Evolutionary conservation across 768 basidiomycete species (phyloP), one percentile per base, ranked within the genome.

Genomic region (Boletus barrowsii): DNA sequence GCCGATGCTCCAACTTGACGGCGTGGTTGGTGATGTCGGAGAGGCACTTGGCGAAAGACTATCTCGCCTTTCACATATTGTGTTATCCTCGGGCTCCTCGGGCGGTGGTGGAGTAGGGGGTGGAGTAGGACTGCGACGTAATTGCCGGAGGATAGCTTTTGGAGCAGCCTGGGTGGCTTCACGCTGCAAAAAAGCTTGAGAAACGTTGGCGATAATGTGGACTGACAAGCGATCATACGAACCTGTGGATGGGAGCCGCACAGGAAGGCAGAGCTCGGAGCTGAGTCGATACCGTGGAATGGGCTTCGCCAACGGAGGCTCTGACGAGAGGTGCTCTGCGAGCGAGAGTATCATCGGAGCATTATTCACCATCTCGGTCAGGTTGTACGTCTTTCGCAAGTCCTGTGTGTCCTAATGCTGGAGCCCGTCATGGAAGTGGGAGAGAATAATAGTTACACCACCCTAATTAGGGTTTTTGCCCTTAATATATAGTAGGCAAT

Each of bases 231-330:
- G 43, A 54, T 10, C 37, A 22, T 39, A 75, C 80, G 47, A 60
- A 86, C 87, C 79, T 56, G 73, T 77, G 9, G 84, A 79, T 14
- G 89, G 89, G 42, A 90, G 77, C n/a, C 88, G 79, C 48, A 78
- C 80, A 32, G 83, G 86, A 33, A 90, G 75, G 66, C 85, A 87
- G 53, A 80, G 80, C 10, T 80, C 73, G 4, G 82, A 77, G 10
- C 59, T 59, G 3, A 82, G 59, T 41, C 77, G 77, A 55, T 64
- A 71, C 54, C 81, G 76, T 48, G 71, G 50, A 22, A 42, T 37
- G 13, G 72, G 71, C 32, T 59, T 58, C 10, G 53, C 50, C 39
- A 60, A 47, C 17, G 41, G 42, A 30, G 56, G 41, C 10, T 66
- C 64, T 24, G 60, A 53, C 35, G 58, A 43, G 24, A 72, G 53